phyloP scores from a whole-genome alignment of 1,284 basidiomycete species.

The Fomitiporia mediterranea region DNA sequence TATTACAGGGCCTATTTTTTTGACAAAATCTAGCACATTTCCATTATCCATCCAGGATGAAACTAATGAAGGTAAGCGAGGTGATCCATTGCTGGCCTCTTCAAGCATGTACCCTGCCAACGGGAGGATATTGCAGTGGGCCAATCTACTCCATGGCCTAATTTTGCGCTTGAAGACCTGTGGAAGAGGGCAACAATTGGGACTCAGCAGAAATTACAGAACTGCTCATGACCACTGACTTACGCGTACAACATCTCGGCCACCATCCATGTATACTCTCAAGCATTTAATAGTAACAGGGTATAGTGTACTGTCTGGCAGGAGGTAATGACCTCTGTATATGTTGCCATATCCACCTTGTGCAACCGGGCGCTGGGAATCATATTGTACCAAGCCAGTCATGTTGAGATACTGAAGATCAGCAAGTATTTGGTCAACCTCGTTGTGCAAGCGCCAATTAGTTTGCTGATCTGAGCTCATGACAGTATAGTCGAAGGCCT shows the following conservation, averaged over 20 bases:
- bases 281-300: neutral
- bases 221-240: neutral
- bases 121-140: slow-evolving; percentile 2
- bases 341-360: neutral
- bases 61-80: neutral
- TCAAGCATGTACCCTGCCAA: neutral
- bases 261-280: neutral
- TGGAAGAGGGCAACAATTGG: too few species aligned
- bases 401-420: neutral
- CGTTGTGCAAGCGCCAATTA: neutral
- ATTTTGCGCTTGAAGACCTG: slow-evolving; percentile 1
- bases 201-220: neutral
- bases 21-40: neutral
- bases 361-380: neutral
- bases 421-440: neutral
- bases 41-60: slow-evolving; percentile 8
- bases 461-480: neutral
- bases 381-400: neutral
- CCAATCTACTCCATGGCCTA: neutral
- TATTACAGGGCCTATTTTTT: neutral
- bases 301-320: neutral
- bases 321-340: neutral
- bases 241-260: neutral
- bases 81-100: neutral
- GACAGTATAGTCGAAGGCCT: too few species aligned